Evolutionary conservation across 2,329 filamentous ascomycete species (phyloP), one percentile per base, ranked within the genome.

Genomic region (Trichoderma sp.): DNA sequence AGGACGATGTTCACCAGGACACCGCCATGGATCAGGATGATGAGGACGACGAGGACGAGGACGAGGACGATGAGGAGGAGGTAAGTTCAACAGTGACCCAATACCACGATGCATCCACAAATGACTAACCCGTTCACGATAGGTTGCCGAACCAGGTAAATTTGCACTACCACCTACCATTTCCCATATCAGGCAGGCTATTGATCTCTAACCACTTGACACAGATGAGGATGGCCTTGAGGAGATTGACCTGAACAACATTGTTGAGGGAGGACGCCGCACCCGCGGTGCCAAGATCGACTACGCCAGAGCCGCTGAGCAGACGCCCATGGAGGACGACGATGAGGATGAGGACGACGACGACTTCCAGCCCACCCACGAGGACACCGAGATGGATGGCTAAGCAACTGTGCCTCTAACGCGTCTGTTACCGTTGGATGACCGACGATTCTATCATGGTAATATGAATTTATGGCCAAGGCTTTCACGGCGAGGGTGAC

Each of bases 221-320:
- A 52, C 66, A 72, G 71, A 90, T 71, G 90, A 90, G 51, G 92
- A 93, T 74, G 90, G 91, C 78, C 86, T 97, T 83, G 91, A 96
- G 76, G 93, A 94, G 80, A 97, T 99, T 77, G 92, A 96, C 76
- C 82, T 86, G 65, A 86, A 86, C 77, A 98, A 98, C 85, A 96
- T 98, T 77, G 88, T 98, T 75, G 77, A 81, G 66, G 85, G 83
- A 69, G 89, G 89, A 68, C 87, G 89, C 72, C 94, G 95, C 78
- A 98, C 94, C 69, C 94, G 94, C 74, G 93, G 93, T 75, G 91
- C 92, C 78, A 85, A 88, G 74, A 97, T 98, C 76, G 92, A 98
- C 83, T 98, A 92, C 80, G 90, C 90, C 73, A 93, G 96, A 82
- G 93, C 93, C 21, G 92, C 92, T 28, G 84, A 90, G 78, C 88